These are phyloP conservation scores for Alloteropsis angusta DNA, from an alignment of 202 grass and related monocot species.

Conservation along the genomic window DNA sequence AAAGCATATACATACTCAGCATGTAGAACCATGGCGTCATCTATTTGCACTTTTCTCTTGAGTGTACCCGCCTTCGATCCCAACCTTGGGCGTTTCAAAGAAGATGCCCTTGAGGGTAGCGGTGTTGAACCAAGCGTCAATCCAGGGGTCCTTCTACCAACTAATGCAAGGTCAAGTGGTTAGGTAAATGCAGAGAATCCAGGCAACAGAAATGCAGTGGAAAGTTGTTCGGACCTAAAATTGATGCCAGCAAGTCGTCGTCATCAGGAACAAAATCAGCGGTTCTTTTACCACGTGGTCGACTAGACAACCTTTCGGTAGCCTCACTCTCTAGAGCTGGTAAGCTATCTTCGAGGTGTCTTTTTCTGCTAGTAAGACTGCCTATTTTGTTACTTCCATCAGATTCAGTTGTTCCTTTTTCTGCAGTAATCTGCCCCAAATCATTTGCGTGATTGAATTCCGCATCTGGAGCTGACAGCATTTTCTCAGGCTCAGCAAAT, in stretches of 20 bases:
- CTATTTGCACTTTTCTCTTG: slow-evolving; percentile 82
- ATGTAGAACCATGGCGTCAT: slow-evolving; percentile 95
- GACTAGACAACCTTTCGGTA: slow-evolving; percentile 59
- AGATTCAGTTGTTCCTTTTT: slow-evolving; percentile 69
- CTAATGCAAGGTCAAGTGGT: slow-evolving; percentile 43
- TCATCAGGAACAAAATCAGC: slow-evolving; percentile 57
- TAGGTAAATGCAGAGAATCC: slow-evolving; percentile 24
- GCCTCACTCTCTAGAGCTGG: slow-evolving; percentile 49
- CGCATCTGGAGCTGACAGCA: slow-evolving; percentile 53
- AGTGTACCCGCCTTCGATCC: slow-evolving; percentile 35
- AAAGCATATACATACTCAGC: slow-evolving; percentile 74
- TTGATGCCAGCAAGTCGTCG: slow-evolving; percentile 83
- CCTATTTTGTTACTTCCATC: slow-evolving; percentile 85
- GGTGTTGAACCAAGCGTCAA: slow-evolving; percentile 56
- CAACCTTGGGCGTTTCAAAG: slow-evolving; percentile 65
- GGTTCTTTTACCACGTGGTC: slow-evolving; percentile 45
- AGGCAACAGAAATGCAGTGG: neutral
- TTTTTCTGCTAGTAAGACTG: slow-evolving; percentile 72
- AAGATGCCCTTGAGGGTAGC: slow-evolving; percentile 40
- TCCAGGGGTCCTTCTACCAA: slow-evolving; percentile 73
- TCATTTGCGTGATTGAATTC: slow-evolving; percentile 49
- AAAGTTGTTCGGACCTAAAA: slow-evolving; percentile 66
- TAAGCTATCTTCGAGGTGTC: slow-evolving; percentile 60
- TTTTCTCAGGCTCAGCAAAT: slow-evolving; percentile 76
- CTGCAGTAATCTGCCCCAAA: slow-evolving; percentile 68